phyloP scores from a whole-genome alignment of 305 asterid genomes.

The Fraxinus paxiana region DNA sequence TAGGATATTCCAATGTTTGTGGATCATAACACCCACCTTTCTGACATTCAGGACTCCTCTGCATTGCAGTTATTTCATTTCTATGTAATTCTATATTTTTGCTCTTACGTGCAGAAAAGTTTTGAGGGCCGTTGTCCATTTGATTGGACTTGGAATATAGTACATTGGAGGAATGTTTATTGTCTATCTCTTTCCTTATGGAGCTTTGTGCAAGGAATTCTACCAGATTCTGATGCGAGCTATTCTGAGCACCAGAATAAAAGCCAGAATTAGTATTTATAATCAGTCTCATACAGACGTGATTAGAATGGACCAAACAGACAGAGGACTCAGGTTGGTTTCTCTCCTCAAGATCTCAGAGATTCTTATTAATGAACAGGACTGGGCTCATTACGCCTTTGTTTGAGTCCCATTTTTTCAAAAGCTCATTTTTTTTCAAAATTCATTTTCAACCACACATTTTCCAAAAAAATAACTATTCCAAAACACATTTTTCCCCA shows the following conservation, averaged over 20 bases:
- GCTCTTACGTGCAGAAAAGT: constrained; percentile 52
- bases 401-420: background rate
- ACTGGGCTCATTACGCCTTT: constrained; percentile 9
- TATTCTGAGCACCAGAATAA: constrained; percentile 24
- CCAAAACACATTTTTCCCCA: background rate
- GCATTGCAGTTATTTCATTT: constrained; percentile 31
- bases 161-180: constrained; percentile 25
- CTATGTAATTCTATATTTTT: constrained; percentile 35
- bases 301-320: constrained; percentile 4
- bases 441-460: background rate
- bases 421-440: background rate
- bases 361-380: constrained; percentile 9
- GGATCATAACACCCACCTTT: constrained; percentile 40
- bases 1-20: constrained; percentile 29
- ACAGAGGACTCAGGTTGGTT: background rate
- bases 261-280: constrained; percentile 18
- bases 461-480: background rate
- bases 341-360: constrained; percentile 2
- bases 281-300: background rate
- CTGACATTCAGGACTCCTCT: constrained; percentile 59
- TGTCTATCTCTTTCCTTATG: constrained; percentile 32
- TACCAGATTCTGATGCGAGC: constrained; percentile 43
- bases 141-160: constrained; percentile 40
- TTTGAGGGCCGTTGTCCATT: constrained; percentile 32
- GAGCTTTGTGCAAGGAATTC: constrained; percentile 42